Percentiles rank a stretch among this genome's conserved stretches.
Evolutionary conservation across 2,329 filamentous ascomycete genomes (phyloP).

Genomic region (Neurospora sp.): DNA sequence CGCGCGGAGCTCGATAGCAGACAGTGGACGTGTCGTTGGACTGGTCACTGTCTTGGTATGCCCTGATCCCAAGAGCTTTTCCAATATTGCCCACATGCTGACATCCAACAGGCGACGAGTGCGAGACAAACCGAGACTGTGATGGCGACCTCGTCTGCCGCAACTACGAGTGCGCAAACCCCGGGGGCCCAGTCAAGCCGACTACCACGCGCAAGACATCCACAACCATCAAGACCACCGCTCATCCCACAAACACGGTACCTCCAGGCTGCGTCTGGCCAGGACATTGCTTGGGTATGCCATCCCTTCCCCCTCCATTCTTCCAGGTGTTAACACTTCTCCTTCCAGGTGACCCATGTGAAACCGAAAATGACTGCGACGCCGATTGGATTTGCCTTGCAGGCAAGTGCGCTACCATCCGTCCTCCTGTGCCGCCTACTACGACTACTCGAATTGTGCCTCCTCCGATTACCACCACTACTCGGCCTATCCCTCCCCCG

Average conservation of each 20-base stretch:
- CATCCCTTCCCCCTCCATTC: background rate
- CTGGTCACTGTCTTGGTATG: slow-evolving; percentile 10
- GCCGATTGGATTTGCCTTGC: slow-evolving; percentile 5
- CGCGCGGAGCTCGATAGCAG: slow-evolving; percentile 1
- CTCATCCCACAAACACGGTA: background rate
- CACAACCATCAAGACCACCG: slow-evolving; percentile 3
- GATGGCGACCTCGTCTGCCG: slow-evolving; percentile 11
- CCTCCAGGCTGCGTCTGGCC: slow-evolving; percentile 8
- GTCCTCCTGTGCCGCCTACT: background rate
- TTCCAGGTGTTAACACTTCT: background rate
- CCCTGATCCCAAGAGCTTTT: too few species aligned
- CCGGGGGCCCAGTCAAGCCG: background rate
- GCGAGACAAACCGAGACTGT: slow-evolving; percentile 13
- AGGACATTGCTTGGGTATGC: slow-evolving; percentile 10
- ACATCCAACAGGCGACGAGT: slow-evolving; percentile 7
- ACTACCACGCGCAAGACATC: slow-evolving; percentile 5
- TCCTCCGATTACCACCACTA: slow-evolving; percentile 1
- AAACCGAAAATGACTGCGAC: slow-evolving; percentile 13
- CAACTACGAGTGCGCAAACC: slow-evolving; percentile 7
- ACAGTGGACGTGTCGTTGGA: slow-evolving; percentile 7
- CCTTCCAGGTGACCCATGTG: slow-evolving; percentile 7
- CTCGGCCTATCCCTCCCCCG: background rate
- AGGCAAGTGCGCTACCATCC: slow-evolving; percentile 3
- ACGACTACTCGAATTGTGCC: background rate
- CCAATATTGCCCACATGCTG: too few species aligned